phyloP scores from a whole-genome alignment of 306 rosid genomes.

The Parietaria judaica region DNA sequence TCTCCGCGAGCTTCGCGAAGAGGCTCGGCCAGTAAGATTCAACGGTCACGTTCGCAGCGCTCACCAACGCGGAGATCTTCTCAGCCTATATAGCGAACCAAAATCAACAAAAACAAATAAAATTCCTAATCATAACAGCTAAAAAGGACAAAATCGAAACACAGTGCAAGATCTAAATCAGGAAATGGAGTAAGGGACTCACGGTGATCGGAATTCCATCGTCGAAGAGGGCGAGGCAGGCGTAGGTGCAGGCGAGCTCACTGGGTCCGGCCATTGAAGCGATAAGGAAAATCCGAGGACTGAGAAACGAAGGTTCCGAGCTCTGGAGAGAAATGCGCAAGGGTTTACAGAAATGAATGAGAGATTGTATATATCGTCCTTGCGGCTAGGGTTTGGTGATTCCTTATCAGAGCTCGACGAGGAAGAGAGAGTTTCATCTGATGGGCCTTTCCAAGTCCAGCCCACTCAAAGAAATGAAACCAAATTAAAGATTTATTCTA shows the following conservation, averaged over 20 bases:
- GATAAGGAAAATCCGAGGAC: not conserved
- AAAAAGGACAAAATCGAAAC: not conserved
- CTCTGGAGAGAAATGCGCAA: not conserved
- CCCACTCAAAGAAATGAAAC: not conserved
- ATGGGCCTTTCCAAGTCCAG: not conserved
- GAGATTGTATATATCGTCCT: constrained; percentile 4
- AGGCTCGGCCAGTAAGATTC: constrained; percentile 74
- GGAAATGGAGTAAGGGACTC: not conserved
- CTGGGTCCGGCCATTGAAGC: constrained; percentile 33
- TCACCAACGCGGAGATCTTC: constrained; percentile 48
- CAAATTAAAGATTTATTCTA: no score
- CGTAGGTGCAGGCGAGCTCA: constrained; percentile 52
- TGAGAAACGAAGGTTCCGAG: not conserved
- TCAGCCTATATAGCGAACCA: constrained; percentile 37
- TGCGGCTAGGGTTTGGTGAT: constrained; percentile 16
- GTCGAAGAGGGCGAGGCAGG: constrained; percentile 53
- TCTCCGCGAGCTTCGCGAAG: constrained; percentile 63
- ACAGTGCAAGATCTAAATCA: not conserved
- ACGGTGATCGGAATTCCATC: constrained; percentile 66
- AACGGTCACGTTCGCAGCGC: constrained; percentile 39
- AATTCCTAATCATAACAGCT: not conserved
- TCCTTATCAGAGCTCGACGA: not conserved
- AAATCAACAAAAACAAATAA: not conserved
- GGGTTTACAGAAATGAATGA: not conserved
- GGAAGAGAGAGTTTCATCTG: not conserved